Evolutionary conservation across 306 rosid genomes (phyloP).

Genomic region (peach (Prunus persica)): Prunus_persica_NCBIv2 NC_034009.1:46798001-46798500

Average conservation of each 20-base stretch:
- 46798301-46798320: conserved; percentile 98
- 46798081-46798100: conserved; percentile 96
- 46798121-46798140: conserved; percentile 92
- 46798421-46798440: conserved; percentile 80
- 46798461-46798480: conserved; percentile 51
- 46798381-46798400: conserved; percentile 94
- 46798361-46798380: conserved; percentile 84
- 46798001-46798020: conserved; percentile 86
- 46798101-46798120: conserved; percentile 98
- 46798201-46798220: neutral
- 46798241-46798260: neutral
- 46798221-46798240: neutral
- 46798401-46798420: conserved; percentile 83
- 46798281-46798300: neutral
- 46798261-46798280: neutral
- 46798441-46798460: conserved; percentile 80
- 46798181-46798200: conserved; percentile 81
- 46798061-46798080: conserved; percentile 91
- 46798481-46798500: conserved; percentile 35
- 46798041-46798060: conserved; percentile 87
- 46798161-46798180: conserved; percentile 72
- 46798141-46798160: conserved; percentile 89
- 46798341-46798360: conserved; percentile 94
- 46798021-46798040: conserved; percentile 90
- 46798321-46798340: conserved; percentile 95